Base-by-base conservation (phyloP, 179 eudicot genomes). In the Heliamphora pulchella region DNA sequence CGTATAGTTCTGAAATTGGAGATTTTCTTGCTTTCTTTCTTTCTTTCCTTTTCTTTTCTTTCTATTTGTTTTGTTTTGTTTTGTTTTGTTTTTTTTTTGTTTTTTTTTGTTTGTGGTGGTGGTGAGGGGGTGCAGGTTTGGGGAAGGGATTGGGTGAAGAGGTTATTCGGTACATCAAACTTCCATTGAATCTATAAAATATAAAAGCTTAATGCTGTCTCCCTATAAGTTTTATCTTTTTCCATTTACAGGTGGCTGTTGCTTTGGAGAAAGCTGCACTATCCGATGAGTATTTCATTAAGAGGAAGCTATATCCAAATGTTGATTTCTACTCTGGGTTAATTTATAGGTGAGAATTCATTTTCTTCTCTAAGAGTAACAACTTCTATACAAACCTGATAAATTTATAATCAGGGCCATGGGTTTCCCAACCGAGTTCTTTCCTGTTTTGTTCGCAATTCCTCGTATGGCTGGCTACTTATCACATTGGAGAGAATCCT, bases 391-490 rank as follows among this genome's bases (percentile, higher is more conserved):
- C 20, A 46, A 76, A 46, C 22, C 70, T 65, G 77, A 66, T 64
- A 48, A 67, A 31, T 78, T 76, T 22, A 64, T 77, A 50, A 81
- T 81, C 87, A 96, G 99, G 92, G 98, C 99, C 47, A 92, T 96
- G 88, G 99, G 98, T 61, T 96, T 96, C 81, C 99, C 99, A 15
- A 82, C 99, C n/a, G 99, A 96, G 82, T 94, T 96, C 84, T 96
- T 96, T 77, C 86, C 99, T 48, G 97, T 96, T 76, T 79, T 96
- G 77, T 92, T 96, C 82, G 99, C 99, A 63, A 91, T 94, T 66
- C 99, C 99, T 89, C 97, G 99, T 73, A 96, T 96, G 99, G 99
- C 97, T 82, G 99, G 99, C 64, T 96, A 90, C 81, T 87, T 96
- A 80, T 86, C 98, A 15, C 98, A 96, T 82, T 96, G 98, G 99